A percentile compares a stretch with the other conserved stretches of the same genome.
phyloP scores from a whole-genome alignment of 805 yeast species.

The Candida rishiriensis region DNA sequence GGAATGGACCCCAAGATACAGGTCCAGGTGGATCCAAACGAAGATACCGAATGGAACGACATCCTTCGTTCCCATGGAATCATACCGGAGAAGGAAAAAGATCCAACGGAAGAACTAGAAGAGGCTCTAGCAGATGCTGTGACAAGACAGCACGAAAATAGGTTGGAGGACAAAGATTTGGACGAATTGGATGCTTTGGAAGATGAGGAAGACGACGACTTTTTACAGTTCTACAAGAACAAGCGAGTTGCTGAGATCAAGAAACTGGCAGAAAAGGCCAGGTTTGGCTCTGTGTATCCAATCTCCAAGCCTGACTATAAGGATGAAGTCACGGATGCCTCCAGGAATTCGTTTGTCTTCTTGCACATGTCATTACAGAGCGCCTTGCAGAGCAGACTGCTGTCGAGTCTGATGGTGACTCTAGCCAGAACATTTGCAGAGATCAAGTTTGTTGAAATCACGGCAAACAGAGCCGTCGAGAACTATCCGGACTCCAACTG shows the following conservation, averaged over 20 bases:
- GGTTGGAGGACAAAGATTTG: constrained; percentile 70
- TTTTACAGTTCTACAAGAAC: constrained; percentile 68
- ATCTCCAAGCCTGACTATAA: constrained; percentile 86
- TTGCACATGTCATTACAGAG: constrained; percentile 72
- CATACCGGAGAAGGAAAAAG: constrained; percentile 86
- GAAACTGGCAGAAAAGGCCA: constrained; percentile 48
- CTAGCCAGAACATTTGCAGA: constrained; percentile 71
- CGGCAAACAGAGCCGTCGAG: constrained; percentile 88
- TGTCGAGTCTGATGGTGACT: constrained; percentile 51
- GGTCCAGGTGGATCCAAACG: constrained; percentile 89
- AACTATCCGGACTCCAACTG: constrained; percentile 86
- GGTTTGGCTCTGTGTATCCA: constrained; percentile 73
- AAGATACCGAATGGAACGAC: constrained; percentile 99
- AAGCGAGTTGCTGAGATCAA: constrained; percentile 75
- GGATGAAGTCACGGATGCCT: constrained; percentile 78
- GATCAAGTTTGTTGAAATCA: constrained; percentile 86
- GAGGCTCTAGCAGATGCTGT: constrained; percentile 84
- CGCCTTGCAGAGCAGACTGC: constrained; percentile 66
- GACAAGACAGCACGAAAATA: constrained; percentile 70
- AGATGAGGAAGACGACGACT: constrained; percentile 92
- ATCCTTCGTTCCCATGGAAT: constrained; percentile 85
- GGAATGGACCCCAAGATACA: constrained; percentile 54
- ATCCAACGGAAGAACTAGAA: constrained; percentile 83
- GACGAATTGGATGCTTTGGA: constrained; percentile 85
- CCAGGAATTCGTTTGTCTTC: constrained; percentile 60